Base-by-base conservation (phyloP, 139 green algal species). In the Coccomyxa sp. region DNA sequence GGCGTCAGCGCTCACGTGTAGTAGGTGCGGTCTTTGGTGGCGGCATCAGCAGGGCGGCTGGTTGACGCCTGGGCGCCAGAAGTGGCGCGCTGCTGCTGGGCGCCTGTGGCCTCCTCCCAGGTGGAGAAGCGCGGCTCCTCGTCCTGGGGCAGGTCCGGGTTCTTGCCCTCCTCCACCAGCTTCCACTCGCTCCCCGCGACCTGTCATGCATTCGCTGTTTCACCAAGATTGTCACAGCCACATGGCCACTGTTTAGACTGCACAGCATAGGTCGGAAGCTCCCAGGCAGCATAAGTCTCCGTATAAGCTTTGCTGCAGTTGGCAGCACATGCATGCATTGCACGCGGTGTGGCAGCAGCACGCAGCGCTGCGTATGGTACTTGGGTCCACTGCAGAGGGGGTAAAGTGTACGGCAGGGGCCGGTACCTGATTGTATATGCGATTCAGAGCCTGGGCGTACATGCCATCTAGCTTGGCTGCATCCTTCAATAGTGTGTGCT, bases 51-150 rank as follows among this genome's bases (percentile, higher is more conserved):
- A 14, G 10, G 55, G 39, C 73, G 69, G 73, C 73, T 10, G 33
- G 33, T 27, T 50, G 70, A 35, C 22, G 64, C 64, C 4, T 38
- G 64, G 24, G n/a, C 64, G 31, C n/a, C n/a, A 22, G 64, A 72
- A 36, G 5, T 72, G 2, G n/a, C 64, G 29, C n/a, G 31, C 24
- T 10, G 24, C 22, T 39, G 27, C 38, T 79, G 29, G n/a, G n/a
- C n/a, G 37, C 54, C 64, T 22, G 33, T 74, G 40, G 79, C 82
- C 0, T 89, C 84, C 33, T 87, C 84, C 82, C 82, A 89, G 33
- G 79, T 87, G 31, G 78, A 80, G 69, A 83, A 89, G 7, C 71
- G 35, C 1, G 84, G 84, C 69, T 89, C 81, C 54, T 86, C 35
- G 0, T 58, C 39, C n/a, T n/a, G n/a, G 0, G 68, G 27, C 0